These are phyloP conservation scores for Quercus berberidifolia DNA, from an alignment of 306 rosid genomes.

Conservation along the genomic window DNA sequence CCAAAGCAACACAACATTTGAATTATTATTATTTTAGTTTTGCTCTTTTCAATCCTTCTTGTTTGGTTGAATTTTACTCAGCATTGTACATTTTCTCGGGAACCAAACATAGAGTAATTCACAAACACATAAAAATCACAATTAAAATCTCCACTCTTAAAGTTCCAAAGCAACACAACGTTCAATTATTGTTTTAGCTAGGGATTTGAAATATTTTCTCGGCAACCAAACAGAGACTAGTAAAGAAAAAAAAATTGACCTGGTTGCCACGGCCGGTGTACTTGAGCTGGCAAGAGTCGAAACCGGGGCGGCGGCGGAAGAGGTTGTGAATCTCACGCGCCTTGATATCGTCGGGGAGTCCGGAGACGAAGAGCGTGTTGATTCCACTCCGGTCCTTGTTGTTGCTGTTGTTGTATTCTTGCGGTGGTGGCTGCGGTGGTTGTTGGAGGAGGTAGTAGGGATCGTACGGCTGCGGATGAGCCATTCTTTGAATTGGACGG, in stretches of 20 bases:
- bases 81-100: too few relatives aligned
- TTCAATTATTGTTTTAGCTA: too few relatives aligned
- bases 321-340: constrained; percentile 98
- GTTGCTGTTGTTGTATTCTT: constrained; percentile 3
- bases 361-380: constrained; percentile 92
- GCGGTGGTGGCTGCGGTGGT: constrained; percentile 9
- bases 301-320: constrained; percentile 91
- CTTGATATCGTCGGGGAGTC: constrained; percentile 93
- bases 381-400: constrained; percentile 54
- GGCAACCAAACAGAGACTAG: constrained; percentile 1
- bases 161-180: too few relatives aligned
- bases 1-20: too few relatives aligned
- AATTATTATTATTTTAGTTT: too few relatives aligned
- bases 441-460: constrained; percentile 65
- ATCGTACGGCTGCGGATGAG: constrained; percentile 57
- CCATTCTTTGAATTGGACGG: constrained; percentile 26
- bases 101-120: too few relatives aligned
- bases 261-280: constrained; percentile 95
- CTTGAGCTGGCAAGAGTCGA: constrained; percentile 96
- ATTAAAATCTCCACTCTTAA: too few relatives aligned
- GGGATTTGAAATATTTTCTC: not conserved
- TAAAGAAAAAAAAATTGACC: constrained; percentile 25
- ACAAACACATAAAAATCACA: too few relatives aligned
- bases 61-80: too few relatives aligned
- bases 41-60: too few relatives aligned